Percentiles rank a stretch among this genome's conserved stretches.
Conservation (phyloP, 73 alveolate genomes). For the Paramecium primaurelia region DNA sequence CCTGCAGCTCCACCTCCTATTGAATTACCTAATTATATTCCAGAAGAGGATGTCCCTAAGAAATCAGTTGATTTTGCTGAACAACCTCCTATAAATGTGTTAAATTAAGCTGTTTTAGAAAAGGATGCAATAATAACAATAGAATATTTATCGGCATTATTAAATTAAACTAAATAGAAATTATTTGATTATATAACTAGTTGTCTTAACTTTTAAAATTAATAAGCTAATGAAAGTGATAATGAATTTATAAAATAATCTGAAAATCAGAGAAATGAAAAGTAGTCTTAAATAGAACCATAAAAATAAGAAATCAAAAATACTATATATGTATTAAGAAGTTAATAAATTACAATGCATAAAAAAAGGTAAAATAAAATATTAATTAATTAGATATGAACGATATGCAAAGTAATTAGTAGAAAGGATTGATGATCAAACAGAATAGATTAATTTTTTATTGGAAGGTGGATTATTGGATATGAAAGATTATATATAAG, state of each 20-base stretch:
- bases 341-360: constrained; percentile 49
- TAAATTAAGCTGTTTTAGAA: constrained; percentile 28
- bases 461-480: constrained; percentile 55
- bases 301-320: constrained; percentile 35
- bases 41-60: constrained; percentile 53
- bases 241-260: constrained; percentile 24
- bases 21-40: constrained; percentile 43
- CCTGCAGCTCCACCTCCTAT: constrained; percentile 50
- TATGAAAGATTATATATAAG: constrained; percentile 47
- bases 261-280: neutral
- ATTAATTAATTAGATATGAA: constrained; percentile 25
- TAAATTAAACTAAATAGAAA: neutral
- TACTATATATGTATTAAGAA: constrained; percentile 11
- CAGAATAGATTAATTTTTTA: constrained; percentile 52
- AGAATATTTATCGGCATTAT: neutral
- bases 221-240: constrained; percentile 23
- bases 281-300: constrained; percentile 1
- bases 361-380: neutral
- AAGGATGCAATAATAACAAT: constrained; percentile 44
- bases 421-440: constrained; percentile 50
- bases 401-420: constrained; percentile 55
- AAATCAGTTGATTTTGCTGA: constrained; percentile 44
- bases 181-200: constrained; percentile 20
- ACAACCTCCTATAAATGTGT: constrained; percentile 54
- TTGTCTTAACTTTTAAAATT: neutral